A percentile compares a stretch with the other conserved stretches of the same genome.
Conservation (phyloP, 1,284 basidiomycete genomes). For the Heliocybe sulcata region DNA sequence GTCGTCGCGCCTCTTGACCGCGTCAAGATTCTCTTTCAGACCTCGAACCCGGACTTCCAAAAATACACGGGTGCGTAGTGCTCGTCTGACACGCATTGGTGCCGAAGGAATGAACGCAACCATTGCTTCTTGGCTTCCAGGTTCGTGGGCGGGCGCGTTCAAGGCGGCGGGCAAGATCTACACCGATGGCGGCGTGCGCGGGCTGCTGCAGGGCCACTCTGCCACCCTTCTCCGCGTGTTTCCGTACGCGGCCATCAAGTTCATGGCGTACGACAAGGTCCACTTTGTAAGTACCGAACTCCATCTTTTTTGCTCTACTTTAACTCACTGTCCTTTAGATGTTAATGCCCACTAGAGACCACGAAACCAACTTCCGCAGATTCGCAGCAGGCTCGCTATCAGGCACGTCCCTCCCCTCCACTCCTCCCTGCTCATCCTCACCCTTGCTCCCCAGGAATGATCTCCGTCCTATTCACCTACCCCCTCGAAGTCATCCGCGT, state of each 20-base stretch:
- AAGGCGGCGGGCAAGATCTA: slow-evolving; percentile 82
- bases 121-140: slow-evolving; percentile 29
- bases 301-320: neutral
- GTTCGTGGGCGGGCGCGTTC: slow-evolving; percentile 82
- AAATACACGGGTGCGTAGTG: slow-evolving; percentile 77
- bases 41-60: slow-evolving; percentile 90
- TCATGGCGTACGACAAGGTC: slow-evolving; percentile 93
- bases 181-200: slow-evolving; percentile 62
- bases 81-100: neutral
- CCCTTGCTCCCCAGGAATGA: slow-evolving; percentile 49
- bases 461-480: slow-evolving; percentile 89
- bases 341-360: slow-evolving; percentile 79
- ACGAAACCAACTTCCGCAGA: slow-evolving; percentile 77
- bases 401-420: slow-evolving; percentile 38
- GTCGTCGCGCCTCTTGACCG: slow-evolving; percentile 95
- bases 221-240: slow-evolving; percentile 84
- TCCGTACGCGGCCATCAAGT: slow-evolving; percentile 97
- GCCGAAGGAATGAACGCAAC: neutral
- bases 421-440: slow-evolving; percentile 1
- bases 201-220: slow-evolving; percentile 93
- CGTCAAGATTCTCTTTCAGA: slow-evolving; percentile 99
- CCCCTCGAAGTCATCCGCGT: slow-evolving; percentile 95
- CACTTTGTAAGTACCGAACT: slow-evolving; percentile 48
- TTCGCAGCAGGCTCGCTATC: slow-evolving; percentile 88
- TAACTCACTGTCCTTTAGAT: slow-evolving; percentile 23